These are phyloP conservation scores for Lentinula sp. DNA, from an alignment of 768 basidiomycete species.

Conservation along the genomic window DNA sequence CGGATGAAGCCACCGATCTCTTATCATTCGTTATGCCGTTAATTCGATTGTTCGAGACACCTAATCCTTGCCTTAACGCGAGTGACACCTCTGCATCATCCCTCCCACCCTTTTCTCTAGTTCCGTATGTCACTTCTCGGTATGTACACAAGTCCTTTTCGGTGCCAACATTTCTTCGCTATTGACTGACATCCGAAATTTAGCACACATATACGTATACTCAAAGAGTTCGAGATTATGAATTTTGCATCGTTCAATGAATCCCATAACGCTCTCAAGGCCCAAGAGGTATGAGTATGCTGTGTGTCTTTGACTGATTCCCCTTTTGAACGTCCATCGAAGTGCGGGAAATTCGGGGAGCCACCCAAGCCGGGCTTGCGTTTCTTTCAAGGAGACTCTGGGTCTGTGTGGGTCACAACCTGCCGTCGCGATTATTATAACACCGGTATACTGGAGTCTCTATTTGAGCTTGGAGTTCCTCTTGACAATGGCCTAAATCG, in stretches of 20 bases:
- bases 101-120: too few species aligned
- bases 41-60: neutral
- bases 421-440: neutral
- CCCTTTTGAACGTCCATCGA: neutral
- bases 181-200: neutral
- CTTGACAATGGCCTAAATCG: neutral
- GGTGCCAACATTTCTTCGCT: too few species aligned
- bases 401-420: neutral
- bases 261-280: neutral
- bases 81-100: neutral
- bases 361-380: neutral
- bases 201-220: neutral
- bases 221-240: neutral
- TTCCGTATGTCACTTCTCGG: too few species aligned
- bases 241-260: conserved; percentile 2
- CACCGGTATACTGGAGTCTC: neutral
- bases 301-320: neutral
- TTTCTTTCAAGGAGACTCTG: neutral
- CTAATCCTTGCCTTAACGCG: neutral
- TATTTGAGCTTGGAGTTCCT: neutral
- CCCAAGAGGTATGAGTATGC: neutral
- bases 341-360: neutral
- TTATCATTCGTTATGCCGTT: conserved; percentile 1
- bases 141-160: too few species aligned
- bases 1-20: conserved; percentile 1